phyloP scores from a whole-genome alignment of 2,329 filamentous ascomycete genomes.

The Aspergillus chevalieri region DNA sequence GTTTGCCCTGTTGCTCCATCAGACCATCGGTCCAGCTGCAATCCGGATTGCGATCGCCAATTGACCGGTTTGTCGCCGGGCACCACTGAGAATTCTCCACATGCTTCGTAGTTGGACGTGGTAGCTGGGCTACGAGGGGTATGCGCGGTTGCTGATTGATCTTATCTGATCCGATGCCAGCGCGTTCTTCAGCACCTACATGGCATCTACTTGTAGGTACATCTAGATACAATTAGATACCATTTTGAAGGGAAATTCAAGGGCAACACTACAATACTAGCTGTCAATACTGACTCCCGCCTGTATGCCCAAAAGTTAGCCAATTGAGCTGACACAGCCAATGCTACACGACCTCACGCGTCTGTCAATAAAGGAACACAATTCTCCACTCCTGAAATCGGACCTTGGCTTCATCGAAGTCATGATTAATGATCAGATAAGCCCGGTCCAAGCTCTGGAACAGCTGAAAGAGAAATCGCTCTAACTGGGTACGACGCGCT shows the following conservation, averaged over 20 bases:
- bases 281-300: not conserved
- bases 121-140: not conserved
- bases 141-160: conserved; percentile 1
- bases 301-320: not conserved
- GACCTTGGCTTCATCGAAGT: conserved; percentile 2
- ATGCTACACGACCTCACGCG: conserved; percentile 1
- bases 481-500: conserved; percentile 9
- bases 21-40: conserved; percentile 11
- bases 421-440: conserved; percentile 18
- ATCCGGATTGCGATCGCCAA: conserved; percentile 13
- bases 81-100: conserved; percentile 1
- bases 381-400: conserved; percentile 6
- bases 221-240: not conserved
- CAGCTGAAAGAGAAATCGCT: not conserved
- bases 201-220: not conserved
- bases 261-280: not conserved
- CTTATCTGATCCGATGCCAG: conserved; percentile 10
- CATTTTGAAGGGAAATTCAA: not conserved
- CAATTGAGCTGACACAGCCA: not conserved
- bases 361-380: not conserved
- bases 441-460: conserved; percentile 1
- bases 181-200: not conserved
- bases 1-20: conserved; percentile 4
- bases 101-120: not conserved
- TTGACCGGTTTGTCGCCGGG: not conserved